phyloP scores from a whole-genome alignment of 2,329 filamentous ascomycete genomes.

The Sarocladiaceae sp. region DNA sequence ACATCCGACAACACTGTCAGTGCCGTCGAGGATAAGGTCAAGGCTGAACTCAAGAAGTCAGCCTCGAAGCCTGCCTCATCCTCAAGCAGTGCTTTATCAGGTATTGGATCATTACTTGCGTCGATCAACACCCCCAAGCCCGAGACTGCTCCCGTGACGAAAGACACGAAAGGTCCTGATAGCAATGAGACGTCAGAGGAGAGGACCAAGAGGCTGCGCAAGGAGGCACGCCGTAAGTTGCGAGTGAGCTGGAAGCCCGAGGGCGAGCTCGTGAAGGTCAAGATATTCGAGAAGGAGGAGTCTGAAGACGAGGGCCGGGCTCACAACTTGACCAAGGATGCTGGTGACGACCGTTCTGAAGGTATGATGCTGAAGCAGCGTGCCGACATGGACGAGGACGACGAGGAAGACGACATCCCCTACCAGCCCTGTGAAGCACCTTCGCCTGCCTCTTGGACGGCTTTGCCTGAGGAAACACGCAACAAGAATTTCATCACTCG shows the following conservation, averaged over 20 bases:
- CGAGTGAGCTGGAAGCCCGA: constrained; percentile 67
- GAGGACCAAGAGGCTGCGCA: constrained; percentile 60
- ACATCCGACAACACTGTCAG: not conserved
- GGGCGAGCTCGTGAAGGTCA: constrained; percentile 57
- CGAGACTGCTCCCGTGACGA: constrained; percentile 39
- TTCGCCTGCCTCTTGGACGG: constrained; percentile 37
- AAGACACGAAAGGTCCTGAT: constrained; percentile 43
- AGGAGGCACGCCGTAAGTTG: constrained; percentile 63
- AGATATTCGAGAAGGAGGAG: constrained; percentile 65
- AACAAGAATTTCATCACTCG: constrained; percentile 46
- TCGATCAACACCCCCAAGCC: constrained; percentile 39
- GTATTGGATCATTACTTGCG: constrained; percentile 49
- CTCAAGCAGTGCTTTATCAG: constrained; percentile 33
- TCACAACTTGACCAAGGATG: constrained; percentile 63
- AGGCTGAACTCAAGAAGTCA: constrained; percentile 23
- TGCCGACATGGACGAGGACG: constrained; percentile 41
- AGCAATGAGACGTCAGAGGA: constrained; percentile 61
- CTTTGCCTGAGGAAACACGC: constrained; percentile 38
- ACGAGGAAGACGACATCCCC: constrained; percentile 48
- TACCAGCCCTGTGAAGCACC: constrained; percentile 48
- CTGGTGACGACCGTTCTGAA: constrained; percentile 65
- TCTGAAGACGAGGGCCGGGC: constrained; percentile 63
- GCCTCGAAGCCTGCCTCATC: constrained; percentile 23
- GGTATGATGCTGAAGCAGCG: constrained; percentile 61
- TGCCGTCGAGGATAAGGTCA: constrained; percentile 10